phyloP scores from a whole-genome alignment of 495 filamentous ascomycete species.

The Peziza echinospora region DNA sequence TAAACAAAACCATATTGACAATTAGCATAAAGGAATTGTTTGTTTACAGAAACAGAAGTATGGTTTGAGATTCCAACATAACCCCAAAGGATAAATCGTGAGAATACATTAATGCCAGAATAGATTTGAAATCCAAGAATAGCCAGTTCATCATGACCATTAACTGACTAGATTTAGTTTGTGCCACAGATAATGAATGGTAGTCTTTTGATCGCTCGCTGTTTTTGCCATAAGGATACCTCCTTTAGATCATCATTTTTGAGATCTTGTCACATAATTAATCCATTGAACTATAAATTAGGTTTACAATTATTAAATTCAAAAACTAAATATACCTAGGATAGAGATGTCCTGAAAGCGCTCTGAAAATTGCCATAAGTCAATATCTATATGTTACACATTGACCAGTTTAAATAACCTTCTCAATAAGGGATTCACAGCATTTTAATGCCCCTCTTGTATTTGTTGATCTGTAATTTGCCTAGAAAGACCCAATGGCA shows the following conservation, averaged over 20 bases:
- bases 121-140: constrained; percentile 3
- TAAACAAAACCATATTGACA: background rate
- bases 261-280: background rate
- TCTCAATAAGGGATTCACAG: background rate
- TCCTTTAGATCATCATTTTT: background rate
- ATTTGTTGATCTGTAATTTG: background rate
- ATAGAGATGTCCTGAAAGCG: background rate
- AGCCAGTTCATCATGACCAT: constrained; percentile 2
- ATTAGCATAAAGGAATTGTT: background rate
- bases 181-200: background rate
- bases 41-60: background rate
- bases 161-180: constrained; percentile 3
- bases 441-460: background rate
- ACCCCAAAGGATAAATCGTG: background rate
- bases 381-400: background rate
- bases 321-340: too few species aligned
- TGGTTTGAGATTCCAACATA: background rate
- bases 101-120: constrained; percentile 2
- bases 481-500: background rate
- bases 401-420: background rate
- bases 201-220: background rate
- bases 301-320: too few species aligned
- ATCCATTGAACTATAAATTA: too few species aligned
- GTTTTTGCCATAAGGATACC: background rate
- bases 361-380: background rate